Base-by-base conservation (phyloP, 495 filamentous ascomycete species). In the Trichoderma erinaceum region DNA sequence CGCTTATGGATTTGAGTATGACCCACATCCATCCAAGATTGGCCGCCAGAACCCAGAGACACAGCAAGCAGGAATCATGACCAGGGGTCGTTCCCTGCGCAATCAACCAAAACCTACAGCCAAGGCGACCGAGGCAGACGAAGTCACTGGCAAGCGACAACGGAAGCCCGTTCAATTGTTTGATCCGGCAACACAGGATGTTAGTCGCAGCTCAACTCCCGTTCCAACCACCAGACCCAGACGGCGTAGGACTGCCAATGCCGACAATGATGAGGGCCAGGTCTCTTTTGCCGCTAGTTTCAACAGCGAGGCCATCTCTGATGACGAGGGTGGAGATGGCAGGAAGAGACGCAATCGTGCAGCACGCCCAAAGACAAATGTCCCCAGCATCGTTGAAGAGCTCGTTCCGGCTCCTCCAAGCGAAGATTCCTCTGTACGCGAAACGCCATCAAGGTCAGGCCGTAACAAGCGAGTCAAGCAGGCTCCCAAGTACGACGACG, bases 1-100 rank as follows among this genome's bases (percentile, higher is more conserved):
- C 48, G 74, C 71, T 18, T 81, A 81, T 67, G 77, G 76, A 6
- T 84, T 84, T 71, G 80, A 83, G 63, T 78, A 81, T 68, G 78
- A 82, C 50, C 71, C 73, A 2, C 74, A 77, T 23, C 71, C 75
- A 1, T 71, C 74, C 38, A 77, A 71, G 61, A 70, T 83, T 18
- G 81, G 80, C 25, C 70, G 69, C 3, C 81, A 84, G 52, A 77
- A 84, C 50, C 81, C 81, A 0, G 73, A 79, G 16, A 79, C 78
- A 41, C 81, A 84, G 67, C 81, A 79, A 27, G 76, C 76, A 63
- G 81, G 80, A 41, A 71, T 77, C 72, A 76, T n/a, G 76, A 81
- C 70, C 75, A 76, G 58, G 71, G 81, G 65, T 7, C 67, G 67
- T 27, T 64, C 43, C 35, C 73, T 83, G 25, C 77, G 81, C 29